Conservation (phyloP, 805 yeast genomes). For the Kazachstania martiniae region DNA sequence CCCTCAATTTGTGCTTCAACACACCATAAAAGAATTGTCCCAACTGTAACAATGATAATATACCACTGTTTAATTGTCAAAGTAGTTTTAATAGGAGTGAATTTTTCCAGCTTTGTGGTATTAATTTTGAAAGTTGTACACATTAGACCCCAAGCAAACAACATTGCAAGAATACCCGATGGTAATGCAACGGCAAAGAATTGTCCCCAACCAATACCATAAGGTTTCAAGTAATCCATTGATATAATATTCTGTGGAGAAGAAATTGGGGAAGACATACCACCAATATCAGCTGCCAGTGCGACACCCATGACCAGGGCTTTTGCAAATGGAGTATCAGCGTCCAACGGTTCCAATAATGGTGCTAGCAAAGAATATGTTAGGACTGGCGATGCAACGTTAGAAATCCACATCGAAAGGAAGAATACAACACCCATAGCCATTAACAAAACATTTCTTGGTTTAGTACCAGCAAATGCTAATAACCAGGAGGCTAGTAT, state of each 20-base stretch:
- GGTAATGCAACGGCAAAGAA: constrained; percentile 90
- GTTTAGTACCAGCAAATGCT: constrained; percentile 72
- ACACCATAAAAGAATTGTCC: constrained; percentile 85
- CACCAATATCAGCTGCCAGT: constrained; percentile 83
- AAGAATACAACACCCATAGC: constrained; percentile 81
- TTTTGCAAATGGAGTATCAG: constrained; percentile 67
- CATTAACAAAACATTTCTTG: constrained; percentile 62
- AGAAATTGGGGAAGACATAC: constrained; percentile 94
- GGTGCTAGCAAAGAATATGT: constrained; percentile 86
- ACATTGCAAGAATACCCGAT: constrained; percentile 49
- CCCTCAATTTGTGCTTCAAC: constrained; percentile 61
- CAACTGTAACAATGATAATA: constrained; percentile 52
- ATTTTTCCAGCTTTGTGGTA: constrained; percentile 36
- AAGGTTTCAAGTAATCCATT: constrained; percentile 64
- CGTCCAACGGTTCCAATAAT: constrained; percentile 64
- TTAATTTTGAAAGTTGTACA: constrained; percentile 44
- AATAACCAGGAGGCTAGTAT: constrained; percentile 79
- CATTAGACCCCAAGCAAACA: constrained; percentile 62
- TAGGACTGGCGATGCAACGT: constrained; percentile 93
- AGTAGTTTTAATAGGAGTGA: constrained; percentile 44
- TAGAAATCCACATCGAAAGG: constrained; percentile 89
- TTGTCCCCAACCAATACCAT: constrained; percentile 68
- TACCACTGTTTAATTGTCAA: constrained; percentile 67
- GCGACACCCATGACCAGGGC: constrained; percentile 87
- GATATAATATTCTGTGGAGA: constrained; percentile 95